These are phyloP conservation scores for Serendipita sp. DNA, from an alignment of 768 basidiomycete species.

Conservation along the genomic window DNA sequence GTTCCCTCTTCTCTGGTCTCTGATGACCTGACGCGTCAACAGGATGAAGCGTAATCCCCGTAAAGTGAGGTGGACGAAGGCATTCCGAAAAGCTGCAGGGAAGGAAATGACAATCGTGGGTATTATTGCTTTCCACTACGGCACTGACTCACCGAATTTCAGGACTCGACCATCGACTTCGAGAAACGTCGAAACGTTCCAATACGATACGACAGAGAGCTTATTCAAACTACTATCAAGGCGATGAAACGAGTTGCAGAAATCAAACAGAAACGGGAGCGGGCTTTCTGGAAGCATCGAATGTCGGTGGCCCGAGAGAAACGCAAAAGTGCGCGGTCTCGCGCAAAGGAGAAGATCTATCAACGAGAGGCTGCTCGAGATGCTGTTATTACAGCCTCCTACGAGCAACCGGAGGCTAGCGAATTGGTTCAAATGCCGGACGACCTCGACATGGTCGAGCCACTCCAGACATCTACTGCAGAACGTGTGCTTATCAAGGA, in stretches of 20 bases:
- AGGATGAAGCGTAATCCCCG: slow-evolving; percentile 99
- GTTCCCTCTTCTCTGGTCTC: not conserved
- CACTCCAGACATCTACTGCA: slow-evolving; percentile 29
- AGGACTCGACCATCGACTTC: slow-evolving; percentile 98
- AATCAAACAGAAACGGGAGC: slow-evolving; percentile 78
- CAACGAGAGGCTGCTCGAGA: not conserved
- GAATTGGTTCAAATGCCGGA: slow-evolving; percentile 41
- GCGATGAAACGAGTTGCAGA: slow-evolving; percentile 93
- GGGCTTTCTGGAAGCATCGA: slow-evolving; percentile 84
- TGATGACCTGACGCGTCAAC: slow-evolving; percentile 1
- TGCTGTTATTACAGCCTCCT: not conserved
- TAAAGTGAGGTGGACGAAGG: slow-evolving; percentile 98
- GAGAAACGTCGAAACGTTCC: slow-evolving; percentile 98
- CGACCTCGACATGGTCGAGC: slow-evolving; percentile 47
- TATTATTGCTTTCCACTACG: slow-evolving; percentile 9
- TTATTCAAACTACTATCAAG: slow-evolving; percentile 82
- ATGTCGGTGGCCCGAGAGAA: slow-evolving; percentile 12
- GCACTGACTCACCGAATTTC: not conserved
- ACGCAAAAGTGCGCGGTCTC: slow-evolving; percentile 27
- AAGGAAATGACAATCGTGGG: slow-evolving; percentile 98
- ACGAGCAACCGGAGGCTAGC: slow-evolving; percentile 44
- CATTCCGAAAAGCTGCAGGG: slow-evolving; percentile 93
- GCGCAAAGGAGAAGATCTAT: not conserved
- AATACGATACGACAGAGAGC: slow-evolving; percentile 88
- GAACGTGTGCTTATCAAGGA: slow-evolving; percentile 34